These are phyloP conservation scores for Russula sp. DNA, from an alignment of 768 basidiomycete genomes.

Conservation along the genomic window DNA sequence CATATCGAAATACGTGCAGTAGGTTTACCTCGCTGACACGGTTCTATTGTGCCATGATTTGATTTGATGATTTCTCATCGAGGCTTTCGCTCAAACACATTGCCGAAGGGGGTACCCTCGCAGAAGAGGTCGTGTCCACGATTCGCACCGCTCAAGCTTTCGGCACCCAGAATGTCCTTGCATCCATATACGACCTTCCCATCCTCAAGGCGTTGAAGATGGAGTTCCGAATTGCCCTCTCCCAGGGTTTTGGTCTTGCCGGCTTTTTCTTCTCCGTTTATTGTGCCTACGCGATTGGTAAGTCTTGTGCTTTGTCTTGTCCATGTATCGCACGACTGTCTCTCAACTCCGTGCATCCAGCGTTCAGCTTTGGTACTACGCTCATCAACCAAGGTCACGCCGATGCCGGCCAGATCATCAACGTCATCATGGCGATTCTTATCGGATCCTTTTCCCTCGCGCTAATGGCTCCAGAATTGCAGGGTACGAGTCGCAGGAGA, in stretches of 20 bases:
- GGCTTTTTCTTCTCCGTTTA: conserved; percentile 81
- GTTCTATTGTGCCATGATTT: conserved; percentile 2
- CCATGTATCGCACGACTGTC: not conserved
- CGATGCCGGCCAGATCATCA: conserved; percentile 64
- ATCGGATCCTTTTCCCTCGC: conserved; percentile 86
- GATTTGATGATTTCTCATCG: not conserved
- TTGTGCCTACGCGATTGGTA: conserved; percentile 58
- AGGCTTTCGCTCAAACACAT: conserved; percentile 64
- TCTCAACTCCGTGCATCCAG: conserved; percentile 31
- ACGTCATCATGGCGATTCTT: conserved; percentile 71
- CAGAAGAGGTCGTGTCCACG: conserved; percentile 87
- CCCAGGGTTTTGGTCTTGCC: conserved; percentile 54
- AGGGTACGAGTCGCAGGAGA: conserved; percentile 39
- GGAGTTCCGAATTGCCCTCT: conserved; percentile 50
- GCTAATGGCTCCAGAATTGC: conserved; percentile 76
- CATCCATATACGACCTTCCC: conserved; percentile 54
- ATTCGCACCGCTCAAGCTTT: conserved; percentile 88
- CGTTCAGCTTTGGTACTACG: conserved; percentile 83
- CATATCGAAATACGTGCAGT: conserved; percentile 60
- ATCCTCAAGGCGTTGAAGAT: conserved; percentile 46
- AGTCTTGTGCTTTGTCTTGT: conserved; percentile 20
- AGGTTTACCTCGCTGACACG: conserved; percentile 25
- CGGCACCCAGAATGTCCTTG: conserved; percentile 61
- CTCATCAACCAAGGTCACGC: conserved; percentile 58
- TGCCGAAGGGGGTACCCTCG: conserved; percentile 70